These are phyloP conservation scores for Sugiyamaella novakii DNA, from an alignment of 1,139 yeast genomes.

Conservation along the genomic window DNA sequence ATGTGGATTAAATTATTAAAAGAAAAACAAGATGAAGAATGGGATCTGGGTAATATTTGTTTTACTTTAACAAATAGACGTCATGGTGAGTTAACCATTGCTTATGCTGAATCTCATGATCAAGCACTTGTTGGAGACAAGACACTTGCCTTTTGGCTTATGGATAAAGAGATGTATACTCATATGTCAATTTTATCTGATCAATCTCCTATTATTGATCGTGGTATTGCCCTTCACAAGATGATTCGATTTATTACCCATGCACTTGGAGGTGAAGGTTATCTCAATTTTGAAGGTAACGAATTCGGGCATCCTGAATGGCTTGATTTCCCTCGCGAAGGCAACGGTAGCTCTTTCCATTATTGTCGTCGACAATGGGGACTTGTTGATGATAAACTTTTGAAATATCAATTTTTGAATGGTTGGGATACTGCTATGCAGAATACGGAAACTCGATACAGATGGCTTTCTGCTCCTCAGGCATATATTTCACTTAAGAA, in stretches of 20 bases:
- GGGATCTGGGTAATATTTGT: conserved; percentile 84
- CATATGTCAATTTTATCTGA: conserved; percentile 81
- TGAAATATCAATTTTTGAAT: conserved; percentile 77
- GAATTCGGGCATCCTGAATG: conserved; percentile 99
- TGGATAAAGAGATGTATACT: conserved; percentile 98
- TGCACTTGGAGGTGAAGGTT: conserved; percentile 93
- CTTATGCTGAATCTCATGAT: conserved; percentile 95
- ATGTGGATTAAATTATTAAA: conserved; percentile 97
- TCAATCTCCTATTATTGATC: conserved; percentile 74
- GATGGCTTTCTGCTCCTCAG: conserved; percentile 74
- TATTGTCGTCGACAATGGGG: conserved; percentile 96
- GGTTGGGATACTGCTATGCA: conserved; percentile 86
- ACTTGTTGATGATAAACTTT: conserved; percentile 72
- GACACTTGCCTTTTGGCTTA: conserved; percentile 94
- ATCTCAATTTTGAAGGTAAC: conserved; percentile 93
- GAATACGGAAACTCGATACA: conserved; percentile 64
- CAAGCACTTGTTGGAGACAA: conserved; percentile 98
- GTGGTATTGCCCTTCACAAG: conserved; percentile 90
- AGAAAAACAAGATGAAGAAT: conserved; percentile 80
- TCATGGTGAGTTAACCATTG: conserved; percentile 84
- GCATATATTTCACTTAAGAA: conserved; percentile 88
- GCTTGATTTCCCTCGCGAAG: conserved; percentile 94
- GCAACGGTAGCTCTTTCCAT: conserved; percentile 85
- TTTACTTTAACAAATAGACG: conserved; percentile 87
- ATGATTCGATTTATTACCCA: conserved; percentile 85